phyloP scores from a whole-genome alignment of 176 grass and related monocot species.

The Hsuehochloa calcarea region DNA sequence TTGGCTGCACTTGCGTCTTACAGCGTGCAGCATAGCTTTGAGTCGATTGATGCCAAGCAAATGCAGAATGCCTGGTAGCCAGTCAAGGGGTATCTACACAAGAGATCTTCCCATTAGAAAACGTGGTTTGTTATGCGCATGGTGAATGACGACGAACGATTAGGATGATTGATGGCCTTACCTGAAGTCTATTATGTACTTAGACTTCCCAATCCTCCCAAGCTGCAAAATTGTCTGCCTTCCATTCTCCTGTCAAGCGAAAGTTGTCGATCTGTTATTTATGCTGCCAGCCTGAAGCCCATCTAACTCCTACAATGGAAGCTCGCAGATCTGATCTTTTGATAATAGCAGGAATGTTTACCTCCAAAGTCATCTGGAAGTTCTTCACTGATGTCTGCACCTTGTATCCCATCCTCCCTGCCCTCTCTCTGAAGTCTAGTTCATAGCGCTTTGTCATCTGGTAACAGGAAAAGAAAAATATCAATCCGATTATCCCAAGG shows the following conservation, averaged over 20 bases:
- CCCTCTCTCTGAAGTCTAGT: constrained; percentile 90
- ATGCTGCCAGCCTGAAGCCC: too few relatives aligned
- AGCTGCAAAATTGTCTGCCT: constrained; percentile 83
- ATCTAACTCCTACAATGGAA: not conserved
- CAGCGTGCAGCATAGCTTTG: constrained; percentile 81
- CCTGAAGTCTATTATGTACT: constrained; percentile 94
- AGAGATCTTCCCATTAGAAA: not conserved
- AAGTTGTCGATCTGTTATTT: not conserved
- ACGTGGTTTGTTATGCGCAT: too few relatives aligned
- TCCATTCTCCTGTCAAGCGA: constrained; percentile 55
- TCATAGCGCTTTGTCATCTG: constrained; percentile 81
- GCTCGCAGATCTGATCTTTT: not conserved
- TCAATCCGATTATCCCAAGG: not conserved
- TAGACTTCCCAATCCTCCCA: constrained; percentile 71
- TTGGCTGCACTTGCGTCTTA: constrained; percentile 10
- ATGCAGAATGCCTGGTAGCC: constrained; percentile 98
- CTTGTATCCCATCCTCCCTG: constrained; percentile 76
- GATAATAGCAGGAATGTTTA: not conserved
- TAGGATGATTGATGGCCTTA: not conserved
- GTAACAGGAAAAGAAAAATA: not conserved
- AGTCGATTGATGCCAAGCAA: constrained; percentile 83
- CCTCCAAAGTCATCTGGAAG: constrained; percentile 83
- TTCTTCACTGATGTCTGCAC: constrained; percentile 93
- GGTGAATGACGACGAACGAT: not conserved
- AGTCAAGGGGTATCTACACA: constrained; percentile 71